phyloP scores from a whole-genome alignment of 352 stramenopile species.

The Phytophthora chlamydospora region DNA sequence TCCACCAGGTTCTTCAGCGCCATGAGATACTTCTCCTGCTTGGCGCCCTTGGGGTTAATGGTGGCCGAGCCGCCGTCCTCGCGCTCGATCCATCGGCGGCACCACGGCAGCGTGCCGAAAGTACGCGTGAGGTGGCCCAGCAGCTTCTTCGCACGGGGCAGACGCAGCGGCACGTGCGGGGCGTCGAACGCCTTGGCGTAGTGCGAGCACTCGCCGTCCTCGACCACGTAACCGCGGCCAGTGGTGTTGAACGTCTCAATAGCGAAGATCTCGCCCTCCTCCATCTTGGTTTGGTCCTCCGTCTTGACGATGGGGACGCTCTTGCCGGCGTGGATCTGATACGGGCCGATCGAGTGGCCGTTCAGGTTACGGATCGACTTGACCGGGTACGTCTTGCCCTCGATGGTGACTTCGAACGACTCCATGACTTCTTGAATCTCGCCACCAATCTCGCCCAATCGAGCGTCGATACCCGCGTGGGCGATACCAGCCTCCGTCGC shows the following conservation, averaged over 20 bases:
- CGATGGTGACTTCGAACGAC: constrained; percentile 96
- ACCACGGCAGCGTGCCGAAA: constrained; percentile 99
- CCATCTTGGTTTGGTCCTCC: constrained; percentile 94
- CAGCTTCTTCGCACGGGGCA: constrained; percentile 94
- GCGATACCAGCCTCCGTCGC: constrained; percentile 95
- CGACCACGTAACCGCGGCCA: constrained; percentile 86
- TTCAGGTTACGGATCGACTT: constrained; percentile 98
- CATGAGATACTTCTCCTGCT: constrained; percentile 98
- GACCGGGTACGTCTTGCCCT: constrained; percentile 95
- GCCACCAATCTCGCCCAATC: constrained; percentile 91
- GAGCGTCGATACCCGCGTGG: constrained; percentile 94
- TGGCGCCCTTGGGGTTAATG: constrained; percentile 93
- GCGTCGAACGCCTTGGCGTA: constrained; percentile 98
- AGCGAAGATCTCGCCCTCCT: constrained; percentile 97
- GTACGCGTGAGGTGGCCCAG: constrained; percentile 98
- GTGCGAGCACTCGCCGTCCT: constrained; percentile 97
- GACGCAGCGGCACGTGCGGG: constrained; percentile 93
- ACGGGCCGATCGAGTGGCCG: constrained; percentile 97
- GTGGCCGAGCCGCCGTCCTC: constrained; percentile 95
- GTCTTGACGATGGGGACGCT: constrained; percentile 97
- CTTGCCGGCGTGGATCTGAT: constrained; percentile 97
- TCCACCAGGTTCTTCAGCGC: constrained; percentile 98
- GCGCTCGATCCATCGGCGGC: constrained; percentile 96
- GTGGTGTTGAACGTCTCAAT: constrained; percentile 97
- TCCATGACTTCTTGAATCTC: constrained; percentile 98